Conservation (phyloP, 2,329 filamentous ascomycete genomes). For the Pestalotiopsis sp. region DNA sequence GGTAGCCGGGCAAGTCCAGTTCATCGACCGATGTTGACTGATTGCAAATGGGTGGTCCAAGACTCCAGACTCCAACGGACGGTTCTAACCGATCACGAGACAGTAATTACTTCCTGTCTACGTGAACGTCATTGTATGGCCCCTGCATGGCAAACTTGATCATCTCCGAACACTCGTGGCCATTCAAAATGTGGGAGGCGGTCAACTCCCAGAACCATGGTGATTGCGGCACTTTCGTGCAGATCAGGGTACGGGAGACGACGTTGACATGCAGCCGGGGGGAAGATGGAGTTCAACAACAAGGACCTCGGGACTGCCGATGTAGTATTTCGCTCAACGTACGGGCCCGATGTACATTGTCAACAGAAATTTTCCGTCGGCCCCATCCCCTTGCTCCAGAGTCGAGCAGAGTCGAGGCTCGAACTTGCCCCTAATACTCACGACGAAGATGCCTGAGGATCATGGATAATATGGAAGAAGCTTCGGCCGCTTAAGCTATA, state of each 20-base stretch:
- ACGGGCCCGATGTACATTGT: background rate
- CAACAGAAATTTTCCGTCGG: background rate
- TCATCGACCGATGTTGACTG: background rate
- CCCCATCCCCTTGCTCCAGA: too few species aligned
- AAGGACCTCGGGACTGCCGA: background rate
- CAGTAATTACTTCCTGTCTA: background rate
- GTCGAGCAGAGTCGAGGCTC: background rate
- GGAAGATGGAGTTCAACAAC: background rate
- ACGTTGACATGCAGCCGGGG: background rate
- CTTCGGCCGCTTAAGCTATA: background rate
- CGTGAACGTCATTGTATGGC: background rate
- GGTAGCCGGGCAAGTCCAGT: background rate
- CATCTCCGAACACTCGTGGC: slow-evolving; percentile 6
- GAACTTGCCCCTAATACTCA: background rate
- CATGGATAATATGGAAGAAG: background rate
- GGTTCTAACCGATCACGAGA: background rate
- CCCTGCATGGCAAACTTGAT: slow-evolving; percentile 12
- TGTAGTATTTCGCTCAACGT: background rate
- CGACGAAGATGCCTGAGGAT: background rate
- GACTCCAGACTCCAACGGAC: background rate
- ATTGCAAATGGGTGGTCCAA: background rate
- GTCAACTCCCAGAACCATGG: slow-evolving; percentile 7
- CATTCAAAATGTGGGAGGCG: slow-evolving; percentile 9
- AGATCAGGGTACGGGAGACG: background rate
- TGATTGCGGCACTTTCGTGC: background rate